Base-by-base conservation (phyloP, 2,329 filamentous ascomycete genomes). In the Penicillium occitanis region DNA sequence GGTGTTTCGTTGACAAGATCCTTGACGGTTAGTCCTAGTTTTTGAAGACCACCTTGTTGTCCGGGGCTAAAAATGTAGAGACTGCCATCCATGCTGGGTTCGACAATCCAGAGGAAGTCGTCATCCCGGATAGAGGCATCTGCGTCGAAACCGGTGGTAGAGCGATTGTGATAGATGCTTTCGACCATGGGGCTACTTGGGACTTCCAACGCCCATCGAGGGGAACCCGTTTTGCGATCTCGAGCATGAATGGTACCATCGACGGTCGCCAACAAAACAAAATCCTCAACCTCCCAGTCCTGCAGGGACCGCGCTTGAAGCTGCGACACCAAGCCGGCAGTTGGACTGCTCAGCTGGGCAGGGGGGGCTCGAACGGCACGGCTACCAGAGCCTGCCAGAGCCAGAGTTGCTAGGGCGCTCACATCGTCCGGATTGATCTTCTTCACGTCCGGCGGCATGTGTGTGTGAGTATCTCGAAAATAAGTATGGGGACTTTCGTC, bases 231-330 rank as follows among this genome's bases (percentile, higher is more conserved):
- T 77, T 90, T 91, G 74, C 95, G 88, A 82, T 97, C 92, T 79
- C 89, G 89, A 78, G 94, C 93, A 82, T 97, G 91, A 75, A 98
- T 88, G 78, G 92, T 91, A 85, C 95, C 95, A 85, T 98, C 93
- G 88, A 98, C 91, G 87, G 95, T 98, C 91, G 95, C 94, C 91
- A 99, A 86, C 85, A 99, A 92, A 83, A 98, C 91, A 87, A 97
- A 96, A 85, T 98, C 93, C 91, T 98, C 94, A 83, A 97, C 93
- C 91, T 97, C 92, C 94, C 94, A 98, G 84, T 97, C 94, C 87
- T 93, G 90, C 87, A 98, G 86, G 86, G 90, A 96, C 88, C 94
- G 93, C 93, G 93, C 94, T 90, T 86, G 85, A 78, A 91, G 90
- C 90, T 90, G 91, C 91, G 91, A 89, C 84, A 90, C 87, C 80